Conservation (phyloP, 345 rosid genomes). For the Schrenkiella parvula region DNA sequence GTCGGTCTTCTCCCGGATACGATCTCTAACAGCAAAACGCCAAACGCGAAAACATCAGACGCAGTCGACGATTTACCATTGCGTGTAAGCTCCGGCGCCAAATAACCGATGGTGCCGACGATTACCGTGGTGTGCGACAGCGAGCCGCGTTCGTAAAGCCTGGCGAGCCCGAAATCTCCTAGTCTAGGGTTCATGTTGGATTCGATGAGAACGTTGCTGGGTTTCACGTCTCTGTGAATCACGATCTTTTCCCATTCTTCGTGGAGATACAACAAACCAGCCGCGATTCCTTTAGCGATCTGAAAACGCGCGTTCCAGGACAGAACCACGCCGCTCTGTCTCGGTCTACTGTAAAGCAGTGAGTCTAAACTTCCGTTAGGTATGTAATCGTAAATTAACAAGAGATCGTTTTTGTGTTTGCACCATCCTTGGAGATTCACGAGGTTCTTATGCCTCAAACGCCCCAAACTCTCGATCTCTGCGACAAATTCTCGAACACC, state of each 20-base stretch:
- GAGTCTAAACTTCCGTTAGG: slow-evolving; percentile 50
- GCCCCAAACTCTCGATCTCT: slow-evolving; percentile 58
- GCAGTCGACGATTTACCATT: slow-evolving; percentile 26
- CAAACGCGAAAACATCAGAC: slow-evolving; percentile 35
- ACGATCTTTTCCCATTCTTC: slow-evolving; percentile 63
- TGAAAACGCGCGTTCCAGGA: slow-evolving; percentile 45
- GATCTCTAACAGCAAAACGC: slow-evolving; percentile 31
- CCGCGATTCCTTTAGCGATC: slow-evolving; percentile 46
- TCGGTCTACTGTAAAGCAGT: slow-evolving; percentile 30
- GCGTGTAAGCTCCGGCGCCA: slow-evolving; percentile 35
- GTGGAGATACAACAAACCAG: slow-evolving; percentile 53
- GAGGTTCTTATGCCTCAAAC: slow-evolving; percentile 52
- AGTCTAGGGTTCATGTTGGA: slow-evolving; percentile 45
- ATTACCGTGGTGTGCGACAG: slow-evolving; percentile 44
- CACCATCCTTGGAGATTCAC: slow-evolving; percentile 74
- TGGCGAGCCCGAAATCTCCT: slow-evolving; percentile 67
- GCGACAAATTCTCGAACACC: slow-evolving; percentile 60
- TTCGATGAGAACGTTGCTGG: slow-evolving; percentile 32
- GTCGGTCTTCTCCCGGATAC: slow-evolving; percentile 34
- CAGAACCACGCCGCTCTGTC: slow-evolving; percentile 23
- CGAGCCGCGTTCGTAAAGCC: slow-evolving; percentile 53
- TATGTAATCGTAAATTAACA: slow-evolving; percentile 51
- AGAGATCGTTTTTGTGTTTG: slow-evolving; percentile 45
- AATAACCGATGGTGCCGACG: slow-evolving; percentile 48
- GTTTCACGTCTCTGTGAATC: slow-evolving; percentile 36